Percentiles rank a stretch among this genome's conserved stretches.
Evolutionary conservation across 2,329 filamentous ascomycete genomes (phyloP).

Genomic region (Tympanopsis confertula): DNA sequence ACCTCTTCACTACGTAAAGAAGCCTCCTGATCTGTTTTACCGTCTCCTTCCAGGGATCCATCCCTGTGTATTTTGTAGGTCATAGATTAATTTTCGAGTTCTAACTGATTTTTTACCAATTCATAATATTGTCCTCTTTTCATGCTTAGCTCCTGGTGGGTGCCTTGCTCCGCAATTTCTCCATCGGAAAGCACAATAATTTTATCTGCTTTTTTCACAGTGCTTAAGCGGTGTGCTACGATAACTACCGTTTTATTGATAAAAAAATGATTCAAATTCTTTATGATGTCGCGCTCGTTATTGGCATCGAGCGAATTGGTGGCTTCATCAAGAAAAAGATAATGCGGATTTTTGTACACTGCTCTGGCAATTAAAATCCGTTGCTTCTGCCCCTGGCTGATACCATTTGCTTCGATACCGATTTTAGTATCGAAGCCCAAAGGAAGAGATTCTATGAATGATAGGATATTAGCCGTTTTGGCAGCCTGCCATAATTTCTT

Average conservation of each 20-base stretch:
- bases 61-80: too few species aligned
- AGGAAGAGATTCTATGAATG: too few species aligned
- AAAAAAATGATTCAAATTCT: slow-evolving; percentile 75
- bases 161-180: slow-evolving; percentile 80
- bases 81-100: too few species aligned
- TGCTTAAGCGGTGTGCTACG: slow-evolving; percentile 89
- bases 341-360: slow-evolving; percentile 83
- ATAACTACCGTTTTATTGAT: slow-evolving; percentile 86
- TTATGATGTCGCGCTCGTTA: slow-evolving; percentile 87
- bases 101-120: too few species aligned
- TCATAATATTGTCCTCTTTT: too few species aligned
- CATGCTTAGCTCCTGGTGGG: slow-evolving; percentile 73
- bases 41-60: too few species aligned
- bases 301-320: slow-evolving; percentile 90
- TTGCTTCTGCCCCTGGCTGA: slow-evolving; percentile 96
- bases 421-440: too few species aligned
- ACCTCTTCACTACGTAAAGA: too few species aligned
- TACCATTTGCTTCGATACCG: too few species aligned
- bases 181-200: slow-evolving; percentile 88
- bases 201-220: slow-evolving; percentile 86
- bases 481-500: too few species aligned
- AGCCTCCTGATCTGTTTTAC: too few species aligned
- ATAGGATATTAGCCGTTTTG: too few species aligned
- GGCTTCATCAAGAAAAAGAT: slow-evolving; percentile 86
- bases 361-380: slow-evolving; percentile 89